Conservation (phyloP, 176 grass and related monocot species). For the Eleusine coracana region DNA sequence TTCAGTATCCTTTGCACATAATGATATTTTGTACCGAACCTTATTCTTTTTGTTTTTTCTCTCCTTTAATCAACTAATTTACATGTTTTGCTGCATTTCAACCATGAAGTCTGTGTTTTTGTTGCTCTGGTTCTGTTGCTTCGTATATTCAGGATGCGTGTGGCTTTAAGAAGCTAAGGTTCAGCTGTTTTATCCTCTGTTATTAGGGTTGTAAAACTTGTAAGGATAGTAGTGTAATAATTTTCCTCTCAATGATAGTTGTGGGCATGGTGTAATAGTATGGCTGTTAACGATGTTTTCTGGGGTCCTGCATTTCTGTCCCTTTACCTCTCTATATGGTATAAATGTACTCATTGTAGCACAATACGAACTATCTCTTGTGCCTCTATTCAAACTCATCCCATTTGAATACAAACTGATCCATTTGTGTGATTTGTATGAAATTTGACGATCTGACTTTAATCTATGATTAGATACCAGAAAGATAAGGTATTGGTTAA, state of each 20-base stretch:
- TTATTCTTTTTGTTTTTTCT: not conserved
- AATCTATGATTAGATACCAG: not conserved
- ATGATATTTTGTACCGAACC: not conserved
- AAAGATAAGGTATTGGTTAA: not conserved
- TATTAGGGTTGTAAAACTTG: not conserved
- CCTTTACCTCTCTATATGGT: not conserved
- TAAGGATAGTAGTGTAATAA: not conserved
- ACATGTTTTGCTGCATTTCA: not conserved
- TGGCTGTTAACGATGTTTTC: not conserved
- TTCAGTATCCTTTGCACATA: constrained; percentile 53
- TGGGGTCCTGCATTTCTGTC: not conserved
- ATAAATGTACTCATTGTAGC: not conserved
- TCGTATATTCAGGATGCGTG: not conserved
- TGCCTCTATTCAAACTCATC: not conserved
- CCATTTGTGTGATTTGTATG: not conserved
- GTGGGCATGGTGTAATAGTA: not conserved
- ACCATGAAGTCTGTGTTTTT: not conserved
- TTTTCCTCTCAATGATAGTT: not conserved
- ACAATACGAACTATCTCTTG: not conserved
- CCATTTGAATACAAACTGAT: not conserved
- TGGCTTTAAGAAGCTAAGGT: not conserved
- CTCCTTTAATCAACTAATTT: not conserved
- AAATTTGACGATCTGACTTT: not conserved
- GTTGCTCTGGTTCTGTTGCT: not conserved
- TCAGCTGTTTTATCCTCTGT: not conserved